These are phyloP conservation scores for Lepidopterella palustris DNA, from an alignment of 495 filamentous ascomycete genomes.

Conservation along the genomic window DNA sequence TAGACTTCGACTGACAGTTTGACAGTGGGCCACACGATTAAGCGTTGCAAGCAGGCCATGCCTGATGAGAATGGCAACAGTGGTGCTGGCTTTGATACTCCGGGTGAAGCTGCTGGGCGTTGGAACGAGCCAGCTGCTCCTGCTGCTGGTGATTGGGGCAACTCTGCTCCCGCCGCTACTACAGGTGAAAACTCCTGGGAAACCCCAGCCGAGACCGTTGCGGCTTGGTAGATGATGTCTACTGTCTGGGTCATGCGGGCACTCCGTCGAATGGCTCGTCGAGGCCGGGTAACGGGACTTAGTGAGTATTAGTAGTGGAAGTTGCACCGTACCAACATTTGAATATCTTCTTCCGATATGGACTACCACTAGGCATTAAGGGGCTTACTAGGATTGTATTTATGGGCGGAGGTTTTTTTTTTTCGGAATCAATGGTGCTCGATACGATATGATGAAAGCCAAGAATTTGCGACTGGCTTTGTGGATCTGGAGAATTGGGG, in stretches of 20 bases:
- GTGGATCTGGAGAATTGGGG: background rate
- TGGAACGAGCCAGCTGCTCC: background rate
- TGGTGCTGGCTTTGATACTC: background rate
- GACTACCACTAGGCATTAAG: too few relatives aligned
- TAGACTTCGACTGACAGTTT: background rate
- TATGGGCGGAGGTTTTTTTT: too few relatives aligned
- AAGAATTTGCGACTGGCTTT: background rate
- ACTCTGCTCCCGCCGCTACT: background rate
- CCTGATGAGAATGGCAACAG: background rate
- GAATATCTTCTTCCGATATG: too few relatives aligned
- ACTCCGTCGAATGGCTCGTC: background rate
- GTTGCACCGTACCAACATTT: background rate
- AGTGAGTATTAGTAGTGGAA: background rate
- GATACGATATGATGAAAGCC: too few relatives aligned
- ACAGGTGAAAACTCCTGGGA: background rate
- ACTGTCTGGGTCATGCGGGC: background rate
- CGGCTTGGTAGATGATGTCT: background rate
- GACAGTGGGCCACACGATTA: constrained; percentile 54
- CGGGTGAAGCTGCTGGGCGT: background rate
- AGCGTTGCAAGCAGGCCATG: constrained; percentile 43
- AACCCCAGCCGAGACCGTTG: background rate
- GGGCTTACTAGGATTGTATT: too few relatives aligned
- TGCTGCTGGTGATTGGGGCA: background rate
- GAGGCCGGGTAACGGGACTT: background rate
- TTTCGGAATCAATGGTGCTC: too few relatives aligned